Evolutionary conservation across 2,329 filamentous ascomycete species (phyloP), one percentile per base, ranked within the genome.

Genomic region (Fusarium secorum): DNA sequence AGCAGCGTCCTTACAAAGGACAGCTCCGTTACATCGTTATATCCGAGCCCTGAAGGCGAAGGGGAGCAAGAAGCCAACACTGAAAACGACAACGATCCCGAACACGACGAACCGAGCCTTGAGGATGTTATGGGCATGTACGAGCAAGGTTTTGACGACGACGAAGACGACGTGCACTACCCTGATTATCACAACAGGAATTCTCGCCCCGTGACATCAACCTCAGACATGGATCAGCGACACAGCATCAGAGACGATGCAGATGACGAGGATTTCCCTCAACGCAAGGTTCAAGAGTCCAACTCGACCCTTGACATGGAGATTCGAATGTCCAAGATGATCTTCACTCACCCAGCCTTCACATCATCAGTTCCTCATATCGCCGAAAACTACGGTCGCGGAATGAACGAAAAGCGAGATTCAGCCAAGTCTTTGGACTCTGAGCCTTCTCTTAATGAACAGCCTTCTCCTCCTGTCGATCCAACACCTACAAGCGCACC

Each of bases 1-100:
- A 97, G 93, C 79, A 97, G 94, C 77, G 86, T 96, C 53, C 79
- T 91, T 70, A 96, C 94, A 7, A 94, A 93, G 74, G 89, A 89
- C 66, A 97, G 92, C 83, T 94, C 92, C 4, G 85, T 90, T 57
- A 91, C 82, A 82, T 96, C 84, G 68, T 86, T 85, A 80, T 84
- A 84, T 32, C 62, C 63, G 30, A 32, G 64, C 28, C 66, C 57
- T 32, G 74, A 73, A 61, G 61, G 68, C 64, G 71, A 74, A 26
- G 46, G 70, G 72, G 56, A 76, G 71, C 51, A 76, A 42, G 79
- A 83, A 70, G 80, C 78, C 38, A 80, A 82, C 10, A 83, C 53
- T 30, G 45, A 71, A n/a, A 59, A 70, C 62, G 63, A 70, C 33
- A 44, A 69, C 66, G 73, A 75, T 44, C 77, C 57, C 41, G 79